Percentiles rank a stretch among this genome's conserved stretches.
Conservation (phyloP, 1,139 yeast genomes). For the Kodamaea sp. region DNA sequence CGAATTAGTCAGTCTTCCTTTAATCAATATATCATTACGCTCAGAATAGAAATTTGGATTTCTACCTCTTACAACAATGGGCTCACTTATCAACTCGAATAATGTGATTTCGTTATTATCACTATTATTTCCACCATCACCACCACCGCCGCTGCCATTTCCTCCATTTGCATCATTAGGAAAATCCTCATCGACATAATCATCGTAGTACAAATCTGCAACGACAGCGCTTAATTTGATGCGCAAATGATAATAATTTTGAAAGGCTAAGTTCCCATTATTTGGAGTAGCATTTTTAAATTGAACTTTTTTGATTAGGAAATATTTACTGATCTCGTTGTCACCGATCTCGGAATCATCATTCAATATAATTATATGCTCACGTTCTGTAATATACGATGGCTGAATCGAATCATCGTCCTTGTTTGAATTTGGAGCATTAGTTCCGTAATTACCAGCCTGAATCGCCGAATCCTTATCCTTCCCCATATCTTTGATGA, state of each 20-base stretch:
- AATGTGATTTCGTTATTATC: constrained; percentile 34
- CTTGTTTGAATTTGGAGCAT: constrained; percentile 5
- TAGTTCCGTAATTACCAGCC: background rate
- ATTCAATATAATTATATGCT: constrained; percentile 32
- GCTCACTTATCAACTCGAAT: constrained; percentile 38
- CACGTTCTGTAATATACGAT: constrained; percentile 20
- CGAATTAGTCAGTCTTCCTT: constrained; percentile 15
- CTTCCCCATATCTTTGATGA: constrained; percentile 21
- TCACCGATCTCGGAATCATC: constrained; percentile 22
- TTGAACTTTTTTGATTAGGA: constrained; percentile 45
- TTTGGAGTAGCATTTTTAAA: constrained; percentile 64
- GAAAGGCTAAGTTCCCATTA: constrained; percentile 55
- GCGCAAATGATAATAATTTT: constrained; percentile 52
- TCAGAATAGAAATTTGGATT: constrained; percentile 63
- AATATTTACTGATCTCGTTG: constrained; percentile 31
- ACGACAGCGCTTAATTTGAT: constrained; percentile 44
- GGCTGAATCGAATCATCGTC: constrained; percentile 22
- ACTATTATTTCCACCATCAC: background rate
- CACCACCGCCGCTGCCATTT: constrained; percentile 5
- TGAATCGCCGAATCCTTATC: constrained; percentile 10
- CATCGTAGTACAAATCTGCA: constrained; percentile 43
- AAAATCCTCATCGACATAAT: constrained; percentile 35
- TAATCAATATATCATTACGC: constrained; percentile 46
- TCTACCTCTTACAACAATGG: constrained; percentile 62
- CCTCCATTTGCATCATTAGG: constrained; percentile 4